Evolutionary conservation across 2,329 filamentous ascomycete species (phyloP), one percentile per base, ranked within the genome.

Genomic region (Fusarium praegraminearum): DNA sequence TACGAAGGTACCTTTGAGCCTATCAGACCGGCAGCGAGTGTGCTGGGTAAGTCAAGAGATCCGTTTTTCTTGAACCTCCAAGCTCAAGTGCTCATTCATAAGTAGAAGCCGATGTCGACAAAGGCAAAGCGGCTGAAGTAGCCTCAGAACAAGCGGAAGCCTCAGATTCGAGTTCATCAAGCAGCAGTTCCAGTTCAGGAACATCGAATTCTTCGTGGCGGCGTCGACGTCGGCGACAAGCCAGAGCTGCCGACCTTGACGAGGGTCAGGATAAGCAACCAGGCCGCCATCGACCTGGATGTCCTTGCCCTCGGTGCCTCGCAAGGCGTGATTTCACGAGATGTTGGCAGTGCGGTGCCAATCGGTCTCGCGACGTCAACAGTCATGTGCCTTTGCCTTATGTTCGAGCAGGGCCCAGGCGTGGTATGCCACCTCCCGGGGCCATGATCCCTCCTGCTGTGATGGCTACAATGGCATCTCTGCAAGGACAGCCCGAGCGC

Each of bases 1-100:
- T 86, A 85, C 67, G 83, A 86, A 67, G 80, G 78, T 22, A 80
- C 76, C 57, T 85, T 82, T 66, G 76, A 80, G 5, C 84, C 84
- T 36, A 83, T 84, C 58, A 81, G 76, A 65, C 76, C 83, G n/a
- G 76, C 79, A 35, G 78, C 82, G 5, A 78, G 79, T 28, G 82
- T 78, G 3, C 74, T 85, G 32, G 70, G 80, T 80, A 67, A 64
- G 74, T 63, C 75, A 44, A 33, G 8, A 28, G 46, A 24, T 24
- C 49, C 33, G 11, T 30, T n/a, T 30, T 15, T n/a, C 35, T 20
- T 3, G 20, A 22, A 6, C n/a, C 46, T 15, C 15, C 26, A 32
- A 18, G n/a, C 22, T 30, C n/a, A 12, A 26, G 18, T 56, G 35
- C 69, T 72, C 45, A 72, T 51, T 5, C 24, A 20, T 13, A n/a